Base-by-base conservation (phyloP, 257 asterid species). In the Solanum piurae region DNA sequence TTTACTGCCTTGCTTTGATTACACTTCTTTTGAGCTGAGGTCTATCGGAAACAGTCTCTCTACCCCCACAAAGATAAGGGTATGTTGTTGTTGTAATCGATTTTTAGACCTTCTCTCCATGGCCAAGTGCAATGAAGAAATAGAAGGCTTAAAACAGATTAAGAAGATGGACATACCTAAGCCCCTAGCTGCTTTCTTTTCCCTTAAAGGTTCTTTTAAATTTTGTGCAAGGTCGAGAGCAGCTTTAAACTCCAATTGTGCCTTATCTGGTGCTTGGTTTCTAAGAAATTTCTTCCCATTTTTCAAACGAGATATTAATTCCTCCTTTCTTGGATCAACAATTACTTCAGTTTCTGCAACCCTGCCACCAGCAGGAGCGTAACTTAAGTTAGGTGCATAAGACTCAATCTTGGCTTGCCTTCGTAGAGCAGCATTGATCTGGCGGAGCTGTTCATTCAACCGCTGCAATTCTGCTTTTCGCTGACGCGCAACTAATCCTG, bases 391-490 rank as follows among this genome's bases (percentile, higher is more conserved):
- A 87, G 99, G 99, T 9, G 99, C 99, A 89, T 97, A 97, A 7
- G 99, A 97, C 91, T 97, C 99, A 52, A 97, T 96, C 90, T 95
- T 96, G 83, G 99, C 99, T 92, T 97, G 99, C 92, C 99, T 91
- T 91, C 98, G 94, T 76, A 97, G 86, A 86, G 99, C 98, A 12
- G 98, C 72, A 89, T 97, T 97, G 88, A 97, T 97, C 90, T 96
- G 99, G 64, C 99, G 97, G 76, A 97, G 94, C 94, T 96, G 99
- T 86, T 97, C 99, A 79, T 97, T 97, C 84, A 97, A 91, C 83
- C 95, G 93, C 91, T 90, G 90, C 90, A 97, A 88, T 90, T 97
- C 99, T 86, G 94, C 98, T 92, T 87, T 95, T 91, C 99, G 93
- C 90, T 96, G 98, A 68, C 99, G 94, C 21, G 99, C 99, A 87